Percentiles rank a stretch among this genome's conserved stretches.
These are phyloP conservation scores for Tetradesmus obliquus DNA, from an alignment of 139 green algal species.

Conservation along the genomic window DNA sequence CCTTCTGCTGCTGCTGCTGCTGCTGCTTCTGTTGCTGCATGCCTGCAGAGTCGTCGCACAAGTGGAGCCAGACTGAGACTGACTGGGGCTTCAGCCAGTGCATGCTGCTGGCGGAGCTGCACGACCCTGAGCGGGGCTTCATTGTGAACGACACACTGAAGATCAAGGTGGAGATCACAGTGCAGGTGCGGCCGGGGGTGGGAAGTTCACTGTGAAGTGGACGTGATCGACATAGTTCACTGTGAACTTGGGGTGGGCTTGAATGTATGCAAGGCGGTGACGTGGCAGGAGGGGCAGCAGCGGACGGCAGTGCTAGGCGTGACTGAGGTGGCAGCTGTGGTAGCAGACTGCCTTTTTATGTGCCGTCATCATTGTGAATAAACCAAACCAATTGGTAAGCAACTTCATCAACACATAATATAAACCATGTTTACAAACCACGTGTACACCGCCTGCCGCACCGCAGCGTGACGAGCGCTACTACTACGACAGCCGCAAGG, in stretches of 20 bases:
- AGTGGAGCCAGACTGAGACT: conserved; percentile 70
- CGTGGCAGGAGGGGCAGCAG: neutral
- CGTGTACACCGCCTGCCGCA: neutral
- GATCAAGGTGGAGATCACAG: conserved; percentile 64
- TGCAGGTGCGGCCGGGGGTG: conserved; percentile 18
- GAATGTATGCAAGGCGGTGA: neutral
- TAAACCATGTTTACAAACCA: no score
- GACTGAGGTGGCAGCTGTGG: no score
- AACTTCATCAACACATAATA: no score
- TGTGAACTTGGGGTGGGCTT: neutral
- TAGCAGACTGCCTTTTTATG: no score
- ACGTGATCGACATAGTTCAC: neutral
- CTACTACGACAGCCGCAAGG: conserved; percentile 86
- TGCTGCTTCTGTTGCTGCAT: neutral
- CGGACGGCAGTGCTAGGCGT: neutral
- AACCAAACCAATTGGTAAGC: no score
- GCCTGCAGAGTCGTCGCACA: conserved; percentile 76
- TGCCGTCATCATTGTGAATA: no score
- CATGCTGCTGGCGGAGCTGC: conserved; percentile 73
- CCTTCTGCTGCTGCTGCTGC: neutral
- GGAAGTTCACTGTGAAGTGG: conserved; percentile 30
- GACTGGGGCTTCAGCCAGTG: conserved; percentile 96
- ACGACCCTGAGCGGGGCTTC: conserved; percentile 69
- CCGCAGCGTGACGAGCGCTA: conserved; percentile 64
- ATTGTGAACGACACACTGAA: conserved; percentile 67